These are phyloP conservation scores for Starmerella etchellsii DNA, from an alignment of 805 yeast genomes.

Conservation along the genomic window DNA sequence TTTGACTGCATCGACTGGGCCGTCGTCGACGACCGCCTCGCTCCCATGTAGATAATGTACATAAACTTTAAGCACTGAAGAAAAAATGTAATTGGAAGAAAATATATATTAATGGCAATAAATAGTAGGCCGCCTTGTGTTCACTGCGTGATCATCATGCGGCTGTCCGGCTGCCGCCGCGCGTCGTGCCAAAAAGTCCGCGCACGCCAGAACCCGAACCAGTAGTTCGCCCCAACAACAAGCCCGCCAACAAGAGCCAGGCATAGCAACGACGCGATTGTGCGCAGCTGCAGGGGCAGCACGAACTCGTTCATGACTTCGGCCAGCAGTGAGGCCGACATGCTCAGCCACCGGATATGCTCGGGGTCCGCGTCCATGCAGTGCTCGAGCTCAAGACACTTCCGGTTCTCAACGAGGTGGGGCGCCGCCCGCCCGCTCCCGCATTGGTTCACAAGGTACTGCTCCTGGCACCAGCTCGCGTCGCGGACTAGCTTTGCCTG, in stretches of 20 bases:
- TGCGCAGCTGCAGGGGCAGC: conserved; percentile 40
- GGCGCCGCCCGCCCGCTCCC: conserved; percentile 47
- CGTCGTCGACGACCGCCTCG: conserved; percentile 17
- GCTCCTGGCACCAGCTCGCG: conserved; percentile 51
- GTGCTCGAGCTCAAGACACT: conserved; percentile 58
- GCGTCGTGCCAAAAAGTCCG: too few relatives aligned
- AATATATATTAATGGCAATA: too few relatives aligned
- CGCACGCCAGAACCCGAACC: conserved; percentile 17
- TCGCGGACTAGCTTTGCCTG: conserved; percentile 43
- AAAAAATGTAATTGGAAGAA: too few relatives aligned
- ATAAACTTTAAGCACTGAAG: too few relatives aligned
- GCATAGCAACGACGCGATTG: conserved; percentile 1
- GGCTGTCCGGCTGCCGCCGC: too few relatives aligned
- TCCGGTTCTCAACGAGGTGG: conserved; percentile 40
- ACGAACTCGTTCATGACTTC: conserved; percentile 65
- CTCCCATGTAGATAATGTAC: conserved; percentile 3
- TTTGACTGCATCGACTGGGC: conserved; percentile 81
- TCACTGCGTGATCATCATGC: too few relatives aligned
- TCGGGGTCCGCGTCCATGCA: conserved; percentile 75
- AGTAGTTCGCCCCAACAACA: conserved; percentile 7
- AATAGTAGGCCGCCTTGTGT: too few relatives aligned
- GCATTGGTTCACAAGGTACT: conserved; percentile 61
- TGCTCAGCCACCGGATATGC: conserved; percentile 43
- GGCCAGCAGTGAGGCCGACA: conserved; percentile 67
- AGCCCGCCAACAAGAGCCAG: not conserved